Conservation (phyloP, 768 basidiomycete genomes). For the Suillus americanus region DNA sequence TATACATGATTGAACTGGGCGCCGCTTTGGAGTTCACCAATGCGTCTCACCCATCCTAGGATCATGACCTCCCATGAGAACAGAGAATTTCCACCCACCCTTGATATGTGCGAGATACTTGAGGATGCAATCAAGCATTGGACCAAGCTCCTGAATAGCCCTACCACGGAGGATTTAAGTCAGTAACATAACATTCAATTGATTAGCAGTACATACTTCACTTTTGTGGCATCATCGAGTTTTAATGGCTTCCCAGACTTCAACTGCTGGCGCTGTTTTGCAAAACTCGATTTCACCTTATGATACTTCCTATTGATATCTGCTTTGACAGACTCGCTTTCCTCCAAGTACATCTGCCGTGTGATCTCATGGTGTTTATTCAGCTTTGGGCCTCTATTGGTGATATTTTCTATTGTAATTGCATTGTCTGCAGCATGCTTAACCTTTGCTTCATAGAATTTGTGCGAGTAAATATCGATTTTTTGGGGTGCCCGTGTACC, state of each 20-base stretch:
- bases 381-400: neutral
- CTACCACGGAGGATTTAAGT: no score
- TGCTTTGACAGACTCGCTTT: neutral
- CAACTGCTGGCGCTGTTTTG: neutral
- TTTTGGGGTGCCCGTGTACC: neutral
- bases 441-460: neutral
- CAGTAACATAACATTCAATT: no score
- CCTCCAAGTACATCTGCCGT: neutral
- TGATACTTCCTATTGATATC: neutral
- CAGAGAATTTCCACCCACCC: neutral
- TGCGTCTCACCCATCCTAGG: neutral
- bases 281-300: neutral
- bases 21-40: no score
- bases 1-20: no score
- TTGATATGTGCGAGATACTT: neutral
- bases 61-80: neutral
- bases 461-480: neutral
- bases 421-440: neutral
- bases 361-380: neutral
- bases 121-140: neutral
- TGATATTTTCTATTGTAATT: neutral
- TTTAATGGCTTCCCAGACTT: neutral
- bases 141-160: neutral
- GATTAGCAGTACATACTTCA: neutral
- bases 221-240: neutral